Evolutionary conservation across 2,329 filamentous ascomycete species (phyloP).

Genomic region (Verticillium nubilum): DNA sequence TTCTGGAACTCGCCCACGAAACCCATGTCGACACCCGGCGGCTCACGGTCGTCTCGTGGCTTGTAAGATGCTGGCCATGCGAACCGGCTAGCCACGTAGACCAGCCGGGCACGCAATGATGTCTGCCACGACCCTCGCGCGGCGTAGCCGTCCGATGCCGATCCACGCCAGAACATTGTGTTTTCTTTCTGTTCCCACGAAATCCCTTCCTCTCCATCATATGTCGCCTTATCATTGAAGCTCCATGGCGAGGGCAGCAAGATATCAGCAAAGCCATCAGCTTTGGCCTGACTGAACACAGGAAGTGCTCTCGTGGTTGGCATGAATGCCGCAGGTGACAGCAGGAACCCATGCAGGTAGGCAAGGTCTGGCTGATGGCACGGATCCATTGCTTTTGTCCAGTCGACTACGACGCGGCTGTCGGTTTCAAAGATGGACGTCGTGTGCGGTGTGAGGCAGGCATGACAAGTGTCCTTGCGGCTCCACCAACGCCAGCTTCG

Average conservation of each 20-base stretch:
- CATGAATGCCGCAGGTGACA: conserved; percentile 56
- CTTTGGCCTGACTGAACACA: conserved; percentile 71
- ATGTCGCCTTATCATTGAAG: conserved; percentile 40
- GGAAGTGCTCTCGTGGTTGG: conserved; percentile 63
- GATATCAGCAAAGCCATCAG: conserved; percentile 69
- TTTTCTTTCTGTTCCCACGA: conserved; percentile 54
- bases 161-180: conserved; percentile 69
- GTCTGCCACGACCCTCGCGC: conserved; percentile 47
- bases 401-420: conserved; percentile 61
- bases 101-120: conserved; percentile 55
- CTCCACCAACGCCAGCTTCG: conserved; percentile 58
- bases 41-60: background rate
- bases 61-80: conserved; percentile 12
- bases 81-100: conserved; percentile 47
- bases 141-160: conserved; percentile 44
- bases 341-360: conserved; percentile 67
- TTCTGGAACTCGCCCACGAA: conserved; percentile 39
- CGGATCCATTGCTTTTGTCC: conserved; percentile 58
- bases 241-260: conserved; percentile 57
- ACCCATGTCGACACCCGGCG: conserved; percentile 22
- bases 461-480: conserved; percentile 55
- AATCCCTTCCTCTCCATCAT: conserved; percentile 31
- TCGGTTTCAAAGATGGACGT: conserved; percentile 56
- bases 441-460: conserved; percentile 60
- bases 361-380: conserved; percentile 75